phyloP scores from a whole-genome alignment of 169 alveolate genomes.

The Amoebophrya sp. region DNA sequence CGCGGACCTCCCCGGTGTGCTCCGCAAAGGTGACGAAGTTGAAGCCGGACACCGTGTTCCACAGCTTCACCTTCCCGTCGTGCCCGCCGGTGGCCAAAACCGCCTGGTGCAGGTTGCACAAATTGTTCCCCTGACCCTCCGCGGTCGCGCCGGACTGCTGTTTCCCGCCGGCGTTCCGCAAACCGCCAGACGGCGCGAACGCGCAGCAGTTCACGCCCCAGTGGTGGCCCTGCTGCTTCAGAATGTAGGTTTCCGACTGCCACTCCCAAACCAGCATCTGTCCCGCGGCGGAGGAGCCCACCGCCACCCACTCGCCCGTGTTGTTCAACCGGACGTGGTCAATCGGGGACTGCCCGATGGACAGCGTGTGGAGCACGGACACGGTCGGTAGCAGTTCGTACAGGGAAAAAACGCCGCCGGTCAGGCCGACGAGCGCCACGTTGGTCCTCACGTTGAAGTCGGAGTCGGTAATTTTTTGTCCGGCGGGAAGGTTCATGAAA shows the following conservation, averaged over 20 bases:
- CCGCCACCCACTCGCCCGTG: constrained; percentile 83
- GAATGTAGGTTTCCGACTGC: constrained; percentile 93
- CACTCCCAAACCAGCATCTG: constrained; percentile 96
- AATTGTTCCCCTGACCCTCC: neutral
- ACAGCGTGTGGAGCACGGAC: constrained; percentile 34
- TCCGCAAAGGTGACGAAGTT: constrained; percentile 91
- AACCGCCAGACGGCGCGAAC: constrained; percentile 50
- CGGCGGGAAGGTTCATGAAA: neutral
- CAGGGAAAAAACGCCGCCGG: constrained; percentile 50
- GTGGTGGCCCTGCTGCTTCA: constrained; percentile 89
- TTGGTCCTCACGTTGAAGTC: constrained; percentile 9
- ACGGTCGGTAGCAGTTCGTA: constrained; percentile 38
- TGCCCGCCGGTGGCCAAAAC: constrained; percentile 92
- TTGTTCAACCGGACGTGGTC: constrained; percentile 41
- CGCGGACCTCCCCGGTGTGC: constrained; percentile 87
- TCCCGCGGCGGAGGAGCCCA: constrained; percentile 63
- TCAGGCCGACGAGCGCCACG: constrained; percentile 38
- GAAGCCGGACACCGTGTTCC: constrained; percentile 88
- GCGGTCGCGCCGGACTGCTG: neutral
- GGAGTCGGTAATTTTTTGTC: neutral
- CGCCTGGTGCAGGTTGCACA: constrained; percentile 54
- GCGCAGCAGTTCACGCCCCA: constrained; percentile 60
- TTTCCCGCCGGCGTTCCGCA: too few relatives aligned
- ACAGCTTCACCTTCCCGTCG: constrained; percentile 92
- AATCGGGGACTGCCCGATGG: constrained; percentile 40